phyloP scores from a whole-genome alignment of 345 rosid genomes.

The Xanthoceras sorbifolium region DNA sequence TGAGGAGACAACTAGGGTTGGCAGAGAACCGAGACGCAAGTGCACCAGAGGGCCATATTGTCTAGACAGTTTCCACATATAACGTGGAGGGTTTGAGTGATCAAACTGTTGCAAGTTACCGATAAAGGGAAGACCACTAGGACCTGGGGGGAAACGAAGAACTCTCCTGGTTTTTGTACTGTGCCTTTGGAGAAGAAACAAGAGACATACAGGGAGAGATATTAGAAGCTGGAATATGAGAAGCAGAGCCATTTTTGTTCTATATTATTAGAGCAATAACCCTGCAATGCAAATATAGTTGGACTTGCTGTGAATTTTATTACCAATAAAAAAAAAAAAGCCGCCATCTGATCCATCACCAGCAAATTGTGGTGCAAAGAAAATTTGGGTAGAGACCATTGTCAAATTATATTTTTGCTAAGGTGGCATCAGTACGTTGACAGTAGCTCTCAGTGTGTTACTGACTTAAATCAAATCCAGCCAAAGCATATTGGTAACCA shows the following conservation, averaged over 20 bases:
- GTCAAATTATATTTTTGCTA: slow-evolving; percentile 17
- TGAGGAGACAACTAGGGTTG: slow-evolving; percentile 42
- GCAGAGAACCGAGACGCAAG: slow-evolving; percentile 34
- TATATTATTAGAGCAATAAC: not conserved
- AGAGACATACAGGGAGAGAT: slow-evolving; percentile 1
- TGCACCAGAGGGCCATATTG: slow-evolving; percentile 51
- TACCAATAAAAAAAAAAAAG: too few relatives aligned
- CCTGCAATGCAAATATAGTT: not conserved
- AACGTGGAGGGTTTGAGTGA: slow-evolving; percentile 27
- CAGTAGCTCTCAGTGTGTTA: slow-evolving; percentile 7
- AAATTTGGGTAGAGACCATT: slow-evolving; percentile 8
- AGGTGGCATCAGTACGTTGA: slow-evolving; percentile 12
- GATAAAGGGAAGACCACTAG: slow-evolving; percentile 44
- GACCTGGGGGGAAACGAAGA: slow-evolving; percentile 46
- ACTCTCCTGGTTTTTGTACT: not conserved
- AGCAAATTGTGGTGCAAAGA: not conserved
- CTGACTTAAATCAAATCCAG: not conserved
- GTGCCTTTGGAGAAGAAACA: slow-evolving; percentile 21
- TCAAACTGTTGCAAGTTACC: slow-evolving; percentile 56
- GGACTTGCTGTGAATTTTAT: not conserved
- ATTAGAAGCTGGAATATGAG: slow-evolving; percentile 4
- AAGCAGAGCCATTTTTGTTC: slow-evolving; percentile 5
- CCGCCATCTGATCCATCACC: not conserved
- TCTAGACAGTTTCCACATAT: slow-evolving; percentile 43
- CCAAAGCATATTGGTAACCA: not conserved